Evolutionary conservation across 495 filamentous ascomycete species (phyloP).

Genomic region (Tuber indicum): DNA sequence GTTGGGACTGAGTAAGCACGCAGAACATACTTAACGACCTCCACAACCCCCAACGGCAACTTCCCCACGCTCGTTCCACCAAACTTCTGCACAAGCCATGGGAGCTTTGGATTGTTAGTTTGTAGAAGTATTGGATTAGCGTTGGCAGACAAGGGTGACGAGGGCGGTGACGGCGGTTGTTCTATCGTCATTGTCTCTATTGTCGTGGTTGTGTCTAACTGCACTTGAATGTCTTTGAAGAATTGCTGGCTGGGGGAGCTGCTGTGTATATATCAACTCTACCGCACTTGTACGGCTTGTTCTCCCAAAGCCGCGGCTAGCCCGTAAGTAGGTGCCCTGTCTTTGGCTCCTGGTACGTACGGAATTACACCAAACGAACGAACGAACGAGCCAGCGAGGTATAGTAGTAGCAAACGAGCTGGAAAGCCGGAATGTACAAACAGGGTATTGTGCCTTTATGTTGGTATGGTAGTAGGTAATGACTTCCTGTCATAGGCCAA

Average conservation of each 20-base stretch:
- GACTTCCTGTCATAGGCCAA: neutral
- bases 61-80: slow-evolving; percentile 71
- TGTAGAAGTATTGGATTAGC: neutral
- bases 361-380: neutral
- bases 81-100: slow-evolving; percentile 77
- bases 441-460: neutral
- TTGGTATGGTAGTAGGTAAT: neutral
- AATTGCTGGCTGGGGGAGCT: neutral
- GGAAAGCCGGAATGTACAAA: neutral
- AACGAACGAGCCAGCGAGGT: neutral
- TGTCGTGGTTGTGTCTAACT: neutral
- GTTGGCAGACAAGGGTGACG: neutral
- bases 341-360: neutral
- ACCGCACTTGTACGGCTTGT: neutral
- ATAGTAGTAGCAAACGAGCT: neutral
- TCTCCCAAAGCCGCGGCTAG: neutral
- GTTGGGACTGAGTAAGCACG: neutral
- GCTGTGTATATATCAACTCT: neutral
- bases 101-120: slow-evolving; percentile 20
- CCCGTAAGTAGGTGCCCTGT: neutral
- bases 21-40: slow-evolving; percentile 62
- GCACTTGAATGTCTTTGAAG: neutral
- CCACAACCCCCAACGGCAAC: slow-evolving; percentile 62
- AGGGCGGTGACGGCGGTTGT: neutral
- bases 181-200: neutral